phyloP scores from a whole-genome alignment of 2,329 filamentous ascomycete genomes.

The Dryadomyces quercus-mongolicae region DNA sequence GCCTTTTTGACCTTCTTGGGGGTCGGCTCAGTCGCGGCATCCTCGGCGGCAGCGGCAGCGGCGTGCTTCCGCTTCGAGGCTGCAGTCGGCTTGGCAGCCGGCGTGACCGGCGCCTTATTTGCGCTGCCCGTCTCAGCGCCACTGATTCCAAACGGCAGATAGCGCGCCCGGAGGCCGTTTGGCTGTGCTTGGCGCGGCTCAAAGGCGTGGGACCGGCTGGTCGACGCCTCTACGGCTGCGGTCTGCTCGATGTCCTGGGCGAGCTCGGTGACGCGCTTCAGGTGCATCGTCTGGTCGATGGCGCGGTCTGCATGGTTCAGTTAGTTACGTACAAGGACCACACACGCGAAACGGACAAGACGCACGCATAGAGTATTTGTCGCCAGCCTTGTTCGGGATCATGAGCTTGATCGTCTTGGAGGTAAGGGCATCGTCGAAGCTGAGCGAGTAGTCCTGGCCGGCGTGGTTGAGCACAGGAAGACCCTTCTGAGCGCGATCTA shows the following conservation, averaged over 20 bases:
- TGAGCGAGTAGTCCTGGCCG: slow-evolving; percentile 49
- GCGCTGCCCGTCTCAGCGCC: slow-evolving; percentile 1
- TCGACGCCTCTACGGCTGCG: slow-evolving; percentile 1
- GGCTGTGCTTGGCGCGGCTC: slow-evolving; percentile 42
- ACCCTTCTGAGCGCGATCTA: slow-evolving; percentile 40
- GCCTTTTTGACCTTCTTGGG: slow-evolving; percentile 23
- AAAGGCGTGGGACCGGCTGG: neutral
- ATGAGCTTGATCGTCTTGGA: slow-evolving; percentile 45
- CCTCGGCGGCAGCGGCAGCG: slow-evolving; percentile 17
- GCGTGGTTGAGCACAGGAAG: slow-evolving; percentile 48
- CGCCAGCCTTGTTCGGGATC: slow-evolving; percentile 43
- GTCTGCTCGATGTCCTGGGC: slow-evolving; percentile 23
- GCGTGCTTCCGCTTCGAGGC: slow-evolving; percentile 28
- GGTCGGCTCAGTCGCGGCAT: neutral
- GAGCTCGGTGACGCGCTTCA: slow-evolving; percentile 51
- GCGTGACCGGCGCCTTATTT: neutral
- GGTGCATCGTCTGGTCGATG: slow-evolving; percentile 49
- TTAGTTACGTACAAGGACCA: neutral
- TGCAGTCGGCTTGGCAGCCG: slow-evolving; percentile 14
- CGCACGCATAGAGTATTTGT: slow-evolving; percentile 43
- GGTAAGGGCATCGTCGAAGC: slow-evolving; percentile 38
- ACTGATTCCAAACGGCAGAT: slow-evolving; percentile 48
- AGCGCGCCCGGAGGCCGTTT: slow-evolving; percentile 53
- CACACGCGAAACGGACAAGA: slow-evolving; percentile 5
- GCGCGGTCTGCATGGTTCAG: slow-evolving; percentile 21